These are phyloP conservation scores for Niebla homalea DNA, from an alignment of 495 filamentous ascomycete genomes.

Conservation along the genomic window DNA sequence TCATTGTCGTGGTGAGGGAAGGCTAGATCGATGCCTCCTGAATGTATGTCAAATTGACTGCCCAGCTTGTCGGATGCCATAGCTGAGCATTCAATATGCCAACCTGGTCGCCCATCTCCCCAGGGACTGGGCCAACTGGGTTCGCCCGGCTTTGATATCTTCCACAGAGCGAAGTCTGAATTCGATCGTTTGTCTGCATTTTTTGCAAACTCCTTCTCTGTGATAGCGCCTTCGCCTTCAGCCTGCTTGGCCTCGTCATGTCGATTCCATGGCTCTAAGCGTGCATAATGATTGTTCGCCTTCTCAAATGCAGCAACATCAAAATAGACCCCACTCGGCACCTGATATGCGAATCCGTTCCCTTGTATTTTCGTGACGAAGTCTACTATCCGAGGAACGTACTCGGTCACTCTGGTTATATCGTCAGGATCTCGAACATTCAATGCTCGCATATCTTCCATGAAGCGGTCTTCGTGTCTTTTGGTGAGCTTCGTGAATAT, in stretches of 20 bases:
- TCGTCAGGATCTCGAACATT: conserved; percentile 76
- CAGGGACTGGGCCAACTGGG: conserved; percentile 79
- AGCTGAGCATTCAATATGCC: conserved; percentile 97
- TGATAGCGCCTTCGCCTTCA: conserved; percentile 80
- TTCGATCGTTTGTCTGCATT: conserved; percentile 53
- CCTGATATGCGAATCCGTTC: conserved; percentile 76
- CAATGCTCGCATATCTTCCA: conserved; percentile 68
- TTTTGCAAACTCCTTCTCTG: conserved; percentile 28
- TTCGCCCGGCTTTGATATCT: conserved; percentile 82
- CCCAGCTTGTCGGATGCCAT: conserved; percentile 88
- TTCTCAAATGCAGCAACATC: conserved; percentile 81
- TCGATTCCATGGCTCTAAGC: conserved; percentile 74
- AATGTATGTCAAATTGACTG: conserved; percentile 77
- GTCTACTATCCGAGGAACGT: conserved; percentile 65
- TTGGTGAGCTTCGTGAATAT: conserved; percentile 73
- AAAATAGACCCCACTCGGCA: conserved; percentile 87
- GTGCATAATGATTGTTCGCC: conserved; percentile 69
- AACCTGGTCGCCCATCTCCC: conserved; percentile 81
- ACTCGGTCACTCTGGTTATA: conserved; percentile 80
- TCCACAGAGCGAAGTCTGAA: conserved; percentile 91
- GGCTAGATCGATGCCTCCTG: conserved; percentile 80
- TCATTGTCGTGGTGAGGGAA: conserved; percentile 98
- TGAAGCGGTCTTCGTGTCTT: conserved; percentile 71
- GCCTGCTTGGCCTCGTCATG: conserved; percentile 70
- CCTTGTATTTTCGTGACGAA: conserved; percentile 66